Conservation (phyloP, 495 filamentous ascomycete species). For the Cercophora newfieldiana region DNA sequence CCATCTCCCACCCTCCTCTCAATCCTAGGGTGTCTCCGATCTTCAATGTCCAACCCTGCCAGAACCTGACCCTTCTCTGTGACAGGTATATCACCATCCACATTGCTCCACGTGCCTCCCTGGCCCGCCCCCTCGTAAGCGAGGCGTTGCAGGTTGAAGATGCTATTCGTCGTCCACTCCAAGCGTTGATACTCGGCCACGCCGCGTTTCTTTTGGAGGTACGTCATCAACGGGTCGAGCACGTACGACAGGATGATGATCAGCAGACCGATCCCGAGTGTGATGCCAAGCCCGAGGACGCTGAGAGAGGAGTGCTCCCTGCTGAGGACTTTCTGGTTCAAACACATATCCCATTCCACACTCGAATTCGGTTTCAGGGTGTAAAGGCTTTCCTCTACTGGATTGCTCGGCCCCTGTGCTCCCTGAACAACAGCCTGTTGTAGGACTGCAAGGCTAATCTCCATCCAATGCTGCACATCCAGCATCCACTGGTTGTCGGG, state of each 20-base stretch:
- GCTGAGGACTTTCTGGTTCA: slow-evolving; percentile 10
- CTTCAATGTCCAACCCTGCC: not conserved
- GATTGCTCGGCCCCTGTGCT: not conserved
- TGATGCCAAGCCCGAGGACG: slow-evolving; percentile 21
- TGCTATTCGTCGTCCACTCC: slow-evolving; percentile 23
- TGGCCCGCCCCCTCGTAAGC: slow-evolving; percentile 16
- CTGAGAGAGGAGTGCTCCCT: slow-evolving; percentile 21
- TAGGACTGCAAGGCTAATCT: slow-evolving; percentile 3
- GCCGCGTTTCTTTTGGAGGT: not conserved
- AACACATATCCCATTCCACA: not conserved
- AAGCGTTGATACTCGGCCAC: slow-evolving; percentile 4
- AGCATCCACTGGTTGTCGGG: slow-evolving; percentile 14
- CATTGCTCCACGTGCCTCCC: slow-evolving; percentile 4
- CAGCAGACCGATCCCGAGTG: slow-evolving; percentile 16
- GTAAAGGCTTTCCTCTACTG: not conserved
- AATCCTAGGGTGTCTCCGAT: not conserved
- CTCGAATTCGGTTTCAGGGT: not conserved
- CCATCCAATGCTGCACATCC: slow-evolving; percentile 5
- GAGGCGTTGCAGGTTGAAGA: slow-evolving; percentile 26
- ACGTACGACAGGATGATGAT: slow-evolving; percentile 17
- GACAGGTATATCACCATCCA: slow-evolving; percentile 2
- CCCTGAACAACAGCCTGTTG: not conserved
- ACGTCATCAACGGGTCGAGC: slow-evolving; percentile 15
- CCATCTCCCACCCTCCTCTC: too few relatives aligned
- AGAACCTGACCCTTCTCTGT: not conserved